These are phyloP conservation scores for Geotrichum europaeum DNA, from an alignment of 1,139 yeast species.

Conservation along the genomic window DNA sequence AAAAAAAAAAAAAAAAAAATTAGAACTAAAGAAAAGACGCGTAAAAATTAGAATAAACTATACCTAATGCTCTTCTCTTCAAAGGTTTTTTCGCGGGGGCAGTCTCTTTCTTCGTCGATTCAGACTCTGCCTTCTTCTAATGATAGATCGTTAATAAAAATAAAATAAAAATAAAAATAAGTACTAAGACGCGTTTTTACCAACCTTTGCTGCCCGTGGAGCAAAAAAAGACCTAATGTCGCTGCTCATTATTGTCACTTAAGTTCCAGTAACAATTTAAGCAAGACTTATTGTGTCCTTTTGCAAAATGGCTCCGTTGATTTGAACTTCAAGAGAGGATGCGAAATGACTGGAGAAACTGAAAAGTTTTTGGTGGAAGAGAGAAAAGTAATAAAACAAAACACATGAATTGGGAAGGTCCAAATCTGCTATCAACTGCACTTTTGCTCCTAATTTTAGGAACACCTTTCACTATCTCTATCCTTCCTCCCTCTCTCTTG, in stretches of 20 bases:
- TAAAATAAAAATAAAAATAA: not conserved
- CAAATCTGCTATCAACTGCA: not conserved
- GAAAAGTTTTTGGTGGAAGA: not conserved
- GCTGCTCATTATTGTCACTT: slow-evolving; percentile 5
- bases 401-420: not conserved
- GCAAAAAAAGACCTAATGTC: slow-evolving; percentile 15
- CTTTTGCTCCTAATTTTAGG: not conserved
- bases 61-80: slow-evolving; percentile 15
- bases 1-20: not conserved
- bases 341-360: not conserved
- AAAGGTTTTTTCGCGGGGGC: not conserved
- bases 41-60: not conserved
- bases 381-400: not conserved
- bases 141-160: not conserved
- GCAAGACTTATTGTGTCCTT: not conserved
- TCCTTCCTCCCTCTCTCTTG: slow-evolving; percentile 7
- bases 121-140: not conserved
- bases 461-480: not conserved
- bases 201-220: slow-evolving; percentile 10
- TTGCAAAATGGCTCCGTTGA: not conserved
- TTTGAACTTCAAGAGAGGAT: not conserved
- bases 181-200: not conserved
- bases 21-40: not conserved
- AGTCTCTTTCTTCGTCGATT: slow-evolving; percentile 5
- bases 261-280: not conserved